Percentiles rank a stretch among this genome's conserved stretches.
These are phyloP conservation scores for Psidium friedrichsthalianum DNA, from an alignment of 345 rosid genomes.

Conservation along the genomic window DNA sequence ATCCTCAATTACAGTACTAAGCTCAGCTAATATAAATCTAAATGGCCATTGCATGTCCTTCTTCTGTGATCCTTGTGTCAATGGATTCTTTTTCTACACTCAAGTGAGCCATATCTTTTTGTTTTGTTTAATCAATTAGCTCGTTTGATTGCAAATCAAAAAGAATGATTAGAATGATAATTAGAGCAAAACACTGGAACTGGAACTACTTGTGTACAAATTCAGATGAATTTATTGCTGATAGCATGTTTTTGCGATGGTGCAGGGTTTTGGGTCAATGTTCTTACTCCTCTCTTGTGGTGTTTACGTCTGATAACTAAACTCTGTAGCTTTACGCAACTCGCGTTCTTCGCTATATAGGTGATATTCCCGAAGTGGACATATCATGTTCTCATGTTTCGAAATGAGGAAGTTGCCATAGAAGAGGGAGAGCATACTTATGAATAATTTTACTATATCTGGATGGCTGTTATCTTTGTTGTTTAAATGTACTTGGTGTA, in stretches of 20 bases:
- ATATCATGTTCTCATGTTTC: neutral
- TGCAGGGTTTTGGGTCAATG: conserved; percentile 92
- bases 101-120: neutral
- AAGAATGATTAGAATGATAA: neutral
- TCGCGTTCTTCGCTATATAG: neutral
- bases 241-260: neutral
- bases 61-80: neutral
- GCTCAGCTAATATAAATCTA: neutral
- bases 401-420: neutral
- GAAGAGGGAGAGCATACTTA: neutral
- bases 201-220: neutral
- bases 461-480: neutral
- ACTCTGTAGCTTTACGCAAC: neutral
- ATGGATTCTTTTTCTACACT: neutral
- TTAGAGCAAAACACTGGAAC: neutral
- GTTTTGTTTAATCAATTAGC: too few species aligned
- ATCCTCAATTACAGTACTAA: neutral
- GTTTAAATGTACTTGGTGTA: neutral
- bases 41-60: neutral
- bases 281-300: conserved; percentile 84
- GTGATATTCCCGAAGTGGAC: neutral
- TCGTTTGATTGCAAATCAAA: neutral
- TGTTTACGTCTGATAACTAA: conserved; percentile 47
- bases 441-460: neutral
- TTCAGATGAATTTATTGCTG: neutral